Percentiles rank a stretch among this genome's conserved stretches.
phyloP scores from a whole-genome alignment of 139 green algal genomes.

The Pedinophyceae sp. region DNA sequence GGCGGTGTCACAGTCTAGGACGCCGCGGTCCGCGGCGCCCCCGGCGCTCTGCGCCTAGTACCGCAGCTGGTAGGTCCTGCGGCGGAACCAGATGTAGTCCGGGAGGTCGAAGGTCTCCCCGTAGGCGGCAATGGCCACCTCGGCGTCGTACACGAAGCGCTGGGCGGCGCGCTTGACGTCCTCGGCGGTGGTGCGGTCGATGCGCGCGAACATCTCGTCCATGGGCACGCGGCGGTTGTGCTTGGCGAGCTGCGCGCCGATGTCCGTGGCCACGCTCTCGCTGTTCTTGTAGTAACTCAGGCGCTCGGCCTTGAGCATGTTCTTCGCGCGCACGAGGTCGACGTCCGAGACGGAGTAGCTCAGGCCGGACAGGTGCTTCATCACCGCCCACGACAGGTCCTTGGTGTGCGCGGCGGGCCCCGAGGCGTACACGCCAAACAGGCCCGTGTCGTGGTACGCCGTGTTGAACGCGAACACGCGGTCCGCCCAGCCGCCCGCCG shows the following conservation, averaged over 20 bases:
- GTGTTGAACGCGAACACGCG: constrained; percentile 68
- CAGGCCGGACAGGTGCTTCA: constrained; percentile 56
- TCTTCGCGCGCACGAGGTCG: constrained; percentile 77
- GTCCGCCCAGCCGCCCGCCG: constrained; percentile 67
- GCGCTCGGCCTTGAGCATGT: constrained; percentile 79
- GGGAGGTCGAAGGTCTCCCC: constrained; percentile 77
- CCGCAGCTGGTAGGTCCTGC: constrained; percentile 82
- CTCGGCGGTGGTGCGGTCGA: constrained; percentile 80
- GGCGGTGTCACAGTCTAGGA: too few relatives aligned
- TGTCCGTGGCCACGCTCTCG: constrained; percentile 67
- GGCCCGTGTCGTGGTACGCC: constrained; percentile 87
- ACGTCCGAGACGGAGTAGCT: constrained; percentile 73
- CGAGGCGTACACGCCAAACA: constrained; percentile 85
- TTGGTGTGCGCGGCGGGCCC: constrained; percentile 30
- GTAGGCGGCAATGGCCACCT: constrained; percentile 73
- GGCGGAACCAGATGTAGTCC: constrained; percentile 90
- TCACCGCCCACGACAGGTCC: constrained; percentile 22
- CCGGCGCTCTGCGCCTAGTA: constrained; percentile 42
- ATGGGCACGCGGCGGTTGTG: constrained; percentile 85
- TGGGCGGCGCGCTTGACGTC: constrained; percentile 69
- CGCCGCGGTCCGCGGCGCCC: background rate
- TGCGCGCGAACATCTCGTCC: constrained; percentile 90
- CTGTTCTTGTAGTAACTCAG: constrained; percentile 46
- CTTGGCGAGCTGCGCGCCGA: constrained; percentile 83
- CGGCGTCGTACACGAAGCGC: constrained; percentile 80